These are phyloP conservation scores for Sporopachydermia cereana DNA, from an alignment of 1,139 yeast species.

Conservation along the genomic window DNA sequence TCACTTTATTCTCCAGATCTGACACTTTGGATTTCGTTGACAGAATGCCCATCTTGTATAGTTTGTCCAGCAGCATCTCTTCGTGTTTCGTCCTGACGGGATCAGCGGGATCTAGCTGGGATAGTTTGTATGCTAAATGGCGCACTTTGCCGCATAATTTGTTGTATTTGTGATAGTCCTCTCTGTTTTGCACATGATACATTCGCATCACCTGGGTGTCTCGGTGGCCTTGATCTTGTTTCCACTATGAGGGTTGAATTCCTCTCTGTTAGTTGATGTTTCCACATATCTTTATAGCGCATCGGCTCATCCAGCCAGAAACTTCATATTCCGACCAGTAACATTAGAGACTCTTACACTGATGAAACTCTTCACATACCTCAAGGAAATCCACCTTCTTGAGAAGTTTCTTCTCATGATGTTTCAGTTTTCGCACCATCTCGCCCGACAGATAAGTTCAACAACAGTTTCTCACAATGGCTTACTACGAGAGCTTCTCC, in stretches of 20 bases:
- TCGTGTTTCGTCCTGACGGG: slow-evolving; percentile 83
- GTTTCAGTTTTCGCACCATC: slow-evolving; percentile 88
- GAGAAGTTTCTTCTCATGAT: slow-evolving; percentile 88
- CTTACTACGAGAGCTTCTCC: no score
- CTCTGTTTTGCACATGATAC: slow-evolving; percentile 87
- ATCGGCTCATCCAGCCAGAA: not conserved
- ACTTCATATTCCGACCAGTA: not conserved
- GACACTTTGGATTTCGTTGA: slow-evolving; percentile 84
- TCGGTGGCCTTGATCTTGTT: slow-evolving; percentile 89
- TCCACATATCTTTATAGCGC: no score
- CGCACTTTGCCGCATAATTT: slow-evolving; percentile 84
- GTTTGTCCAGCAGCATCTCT: slow-evolving; percentile 71
- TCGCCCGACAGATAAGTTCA: no score
- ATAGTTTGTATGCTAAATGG: slow-evolving; percentile 72
- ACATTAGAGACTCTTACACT: not conserved
- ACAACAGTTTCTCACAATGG: no score
- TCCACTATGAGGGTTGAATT: no score
- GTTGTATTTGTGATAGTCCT: slow-evolving; percentile 91
- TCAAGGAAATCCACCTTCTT: slow-evolving; percentile 94
- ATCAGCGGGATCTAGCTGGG: slow-evolving; percentile 76
- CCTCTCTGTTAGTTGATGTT: no score
- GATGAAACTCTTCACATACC: slow-evolving; percentile 15
- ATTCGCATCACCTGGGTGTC: slow-evolving; percentile 93
- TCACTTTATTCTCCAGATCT: slow-evolving; percentile 79
- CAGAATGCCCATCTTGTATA: slow-evolving; percentile 78